Evolutionary conservation across 257 asterid species (phyloP), one percentile per base, ranked within the genome.

Genomic region (Scutellaria baicalensis): DNA sequence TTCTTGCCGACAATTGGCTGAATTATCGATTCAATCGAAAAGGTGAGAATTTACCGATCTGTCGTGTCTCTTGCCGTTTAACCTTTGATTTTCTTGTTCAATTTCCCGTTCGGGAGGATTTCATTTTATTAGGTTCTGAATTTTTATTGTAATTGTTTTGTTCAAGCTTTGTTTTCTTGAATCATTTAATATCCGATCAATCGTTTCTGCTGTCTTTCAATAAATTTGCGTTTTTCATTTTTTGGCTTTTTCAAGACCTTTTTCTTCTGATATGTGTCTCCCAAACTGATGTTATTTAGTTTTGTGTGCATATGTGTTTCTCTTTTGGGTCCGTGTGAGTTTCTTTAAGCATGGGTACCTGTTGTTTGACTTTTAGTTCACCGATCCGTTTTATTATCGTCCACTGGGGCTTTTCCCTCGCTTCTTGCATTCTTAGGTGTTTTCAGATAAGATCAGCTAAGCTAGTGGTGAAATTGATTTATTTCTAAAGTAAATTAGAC

Each of bases 1-100:
- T 50, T 9, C 59, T 38, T 14, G 31, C 58, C 47, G 20, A 51
- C 52, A 59, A 11, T 31, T 11, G 49, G 65, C 60, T 59, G 71
- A 69, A 58, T 59, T 17, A 16, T 58, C 56, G 76, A 70, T 43
- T 52, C 18, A 66, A 70, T 74, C 62, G 49, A 43, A 33, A 49
- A 61, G 77, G 85, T 71, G 36, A 71, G 83, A 57, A 50, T 71
- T 70, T 38, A 9, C 60, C 71, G 67, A 73, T 71, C 66, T 66
- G 27, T 61, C 39, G 35, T 60, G 16, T 66, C 45, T 40, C 27
- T 59, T 60, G 55, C 51, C 21, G 59, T 44, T 47, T 59, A 23
- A 16, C 63, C 55, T 35, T 68, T 61, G 54, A 58, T 59, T 62
- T 50, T 14, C 56, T 23, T 49, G n/a, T 16, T 42, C 16, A 49